These are phyloP conservation scores for Suhomyces canberraensis DNA, from an alignment of 805 yeast species.

Conservation along the genomic window DNA sequence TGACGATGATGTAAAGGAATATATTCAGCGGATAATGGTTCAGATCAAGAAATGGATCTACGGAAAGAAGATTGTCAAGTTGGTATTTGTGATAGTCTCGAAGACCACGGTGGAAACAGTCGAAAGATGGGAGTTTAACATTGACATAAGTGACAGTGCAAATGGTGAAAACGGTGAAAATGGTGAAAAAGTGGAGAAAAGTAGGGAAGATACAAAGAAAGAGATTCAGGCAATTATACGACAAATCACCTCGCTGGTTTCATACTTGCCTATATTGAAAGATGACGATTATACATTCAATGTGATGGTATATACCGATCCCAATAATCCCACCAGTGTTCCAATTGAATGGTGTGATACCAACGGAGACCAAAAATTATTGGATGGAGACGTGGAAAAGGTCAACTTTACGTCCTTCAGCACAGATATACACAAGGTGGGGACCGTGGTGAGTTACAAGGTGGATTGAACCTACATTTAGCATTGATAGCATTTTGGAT, in stretches of 20 bases:
- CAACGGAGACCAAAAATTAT: constrained; percentile 49
- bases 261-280: constrained; percentile 72
- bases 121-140: constrained; percentile 85
- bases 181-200: constrained; percentile 21
- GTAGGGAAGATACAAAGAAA: constrained; percentile 51
- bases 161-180: constrained; percentile 13
- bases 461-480: no score
- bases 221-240: constrained; percentile 85
- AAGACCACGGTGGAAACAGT: constrained; percentile 64
- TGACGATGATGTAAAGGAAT: constrained; percentile 72
- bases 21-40: constrained; percentile 61
- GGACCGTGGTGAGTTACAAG: constrained; percentile 65
- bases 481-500: no score
- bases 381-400: constrained; percentile 52
- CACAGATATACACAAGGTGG: constrained; percentile 67
- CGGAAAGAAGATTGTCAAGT: constrained; percentile 60
- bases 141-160: constrained; percentile 42
- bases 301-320: constrained; percentile 78
- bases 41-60: constrained; percentile 70
- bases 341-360: constrained; percentile 87
- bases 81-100: constrained; percentile 71
- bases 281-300: constrained; percentile 71
- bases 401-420: constrained; percentile 68
- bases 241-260: constrained; percentile 83
- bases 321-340: constrained; percentile 46